Base-by-base conservation (phyloP, 768 basidiomycete genomes). In the Leccinellum albellum region DNA sequence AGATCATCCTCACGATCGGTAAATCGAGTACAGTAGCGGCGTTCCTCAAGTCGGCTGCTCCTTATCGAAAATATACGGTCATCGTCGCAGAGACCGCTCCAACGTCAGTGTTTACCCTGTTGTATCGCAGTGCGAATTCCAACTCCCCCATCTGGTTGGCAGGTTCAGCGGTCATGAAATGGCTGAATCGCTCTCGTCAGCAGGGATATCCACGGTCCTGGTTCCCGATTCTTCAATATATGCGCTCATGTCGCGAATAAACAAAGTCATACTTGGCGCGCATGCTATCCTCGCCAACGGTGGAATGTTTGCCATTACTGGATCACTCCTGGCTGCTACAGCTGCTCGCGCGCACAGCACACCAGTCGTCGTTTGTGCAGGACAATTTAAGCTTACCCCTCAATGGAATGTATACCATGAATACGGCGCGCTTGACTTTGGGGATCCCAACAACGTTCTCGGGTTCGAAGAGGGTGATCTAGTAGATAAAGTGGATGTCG, bases 261-360 rank as follows among this genome's bases (percentile, higher is more conserved):
- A 94, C 76, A 99, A 99, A 74, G 89, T 98, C 63, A 85, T 99
- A 57, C 80, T 99, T 47, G 93, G 94, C 28, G 89, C 94, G 12
- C 96, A 98, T 72, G 87, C 90, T n/a, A 89, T 98, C 65, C 86
- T 97, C 50, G 95, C 96, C 24, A 96, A 98, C 67, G 97, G 97
- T 14, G 94, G 95, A 14, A 88, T 98, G 82, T 94, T 96, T 71
- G 89, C 91, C 15, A 82, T 91, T 45, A 82, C 89, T 1, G 95
- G 95, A 20, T 89, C 92, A 2, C 80, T 94, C 17, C 78, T 94
- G 44, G 91, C 87, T 2, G 92, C 91, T 4, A 84, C 88, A 23
- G 94, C 94, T 49, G 95, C 95, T 33, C 85, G 85, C 55, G 89
- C 87, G 28, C 94, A 97, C 74, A 85, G 88, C 65, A 94, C 92